Evolutionary conservation across 2,329 filamentous ascomycete species (phyloP), one percentile per base, ranked within the genome.

Genomic region (Ophiostoma angusticollis): DNA sequence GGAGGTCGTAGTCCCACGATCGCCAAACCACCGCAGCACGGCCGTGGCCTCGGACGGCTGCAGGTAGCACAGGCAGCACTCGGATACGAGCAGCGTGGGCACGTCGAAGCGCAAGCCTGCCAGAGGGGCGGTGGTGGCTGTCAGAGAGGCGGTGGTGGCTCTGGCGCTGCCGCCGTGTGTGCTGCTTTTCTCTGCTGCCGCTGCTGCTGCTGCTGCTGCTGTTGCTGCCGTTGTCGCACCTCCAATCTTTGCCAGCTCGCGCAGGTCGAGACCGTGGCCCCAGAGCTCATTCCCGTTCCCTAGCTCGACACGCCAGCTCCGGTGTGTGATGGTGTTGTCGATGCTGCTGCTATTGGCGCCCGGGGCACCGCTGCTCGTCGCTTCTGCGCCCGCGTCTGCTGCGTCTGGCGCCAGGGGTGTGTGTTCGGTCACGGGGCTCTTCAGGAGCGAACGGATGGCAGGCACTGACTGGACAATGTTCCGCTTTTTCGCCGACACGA

Each of bases 61-160:
- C 1, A 98, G 71, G 53, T 98, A 98, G 56, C 91, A 84, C 23
- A 98, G 70, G 55, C 91, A 98, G 67, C 91, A 96, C 59, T 98
- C 91, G 0, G 89, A 96, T 6, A 98, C 68, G 18, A 98, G 60
- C 8, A 98, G 62, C 0, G 91, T 98, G 0, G 91, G 85, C 0
- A 84, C 18, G 54, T 73, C 51, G 49, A 59, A 53, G 62, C 72
- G 49, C 63, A 75, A 48, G 49, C 68, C 68, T 16, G 52, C 49
- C 5, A 74, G 23, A 35, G 27, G 3, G 37, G 11, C 17, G 30
- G 8, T 4, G 31, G 22, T 11, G 11, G 29, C 38, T 41, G n/a
- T n/a, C n/a, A n/a, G n/a, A n/a, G n/a, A n/a, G n/a, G n/a, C n/a
- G n/a, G n/a, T n/a, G n/a, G n/a, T n/a, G n/a, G n/a, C n/a, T n/a